Conservation (phyloP, 1,139 yeast species). For the Diutina ranongensis region DNA sequence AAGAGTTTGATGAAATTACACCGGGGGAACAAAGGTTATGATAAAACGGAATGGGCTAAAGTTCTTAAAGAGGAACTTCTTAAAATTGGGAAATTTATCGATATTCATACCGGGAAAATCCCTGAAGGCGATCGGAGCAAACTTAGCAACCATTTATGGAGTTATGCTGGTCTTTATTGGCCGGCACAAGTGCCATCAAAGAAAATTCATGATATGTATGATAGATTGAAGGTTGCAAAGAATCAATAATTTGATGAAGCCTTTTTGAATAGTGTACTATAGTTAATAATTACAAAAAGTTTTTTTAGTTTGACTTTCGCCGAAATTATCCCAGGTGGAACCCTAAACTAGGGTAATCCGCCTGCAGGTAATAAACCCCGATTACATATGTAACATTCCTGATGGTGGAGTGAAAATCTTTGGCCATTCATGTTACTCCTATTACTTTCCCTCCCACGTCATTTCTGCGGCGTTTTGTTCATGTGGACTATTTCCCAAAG, state of each 20-base stretch:
- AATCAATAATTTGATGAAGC: not conserved
- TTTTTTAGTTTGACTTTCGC: no score
- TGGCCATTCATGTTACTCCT: no score
- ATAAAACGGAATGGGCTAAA: conserved; percentile 75
- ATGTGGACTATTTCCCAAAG: not conserved
- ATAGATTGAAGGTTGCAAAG: conserved; percentile 32
- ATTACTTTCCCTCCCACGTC: no score
- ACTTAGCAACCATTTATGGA: conserved; percentile 70
- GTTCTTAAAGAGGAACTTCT: conserved; percentile 64
- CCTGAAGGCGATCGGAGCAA: conserved; percentile 22
- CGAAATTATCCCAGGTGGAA: no score
- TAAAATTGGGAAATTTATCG: conserved; percentile 68
- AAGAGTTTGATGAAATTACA: conserved; percentile 64
- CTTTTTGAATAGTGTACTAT: not conserved
- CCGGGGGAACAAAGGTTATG: conserved; percentile 72
- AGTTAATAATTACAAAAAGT: not conserved
- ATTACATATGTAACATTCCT: no score
- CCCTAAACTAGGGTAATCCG: no score
- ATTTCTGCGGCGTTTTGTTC: not conserved
- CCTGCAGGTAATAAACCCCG: no score
- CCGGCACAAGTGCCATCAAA: conserved; percentile 81
- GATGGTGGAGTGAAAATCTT: no score
- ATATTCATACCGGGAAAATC: conserved; percentile 8
- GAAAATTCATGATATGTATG: conserved; percentile 78
- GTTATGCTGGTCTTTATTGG: conserved; percentile 86